These are phyloP conservation scores for Spiraea crenata DNA, from an alignment of 331 rosid species.

Conservation along the genomic window DNA sequence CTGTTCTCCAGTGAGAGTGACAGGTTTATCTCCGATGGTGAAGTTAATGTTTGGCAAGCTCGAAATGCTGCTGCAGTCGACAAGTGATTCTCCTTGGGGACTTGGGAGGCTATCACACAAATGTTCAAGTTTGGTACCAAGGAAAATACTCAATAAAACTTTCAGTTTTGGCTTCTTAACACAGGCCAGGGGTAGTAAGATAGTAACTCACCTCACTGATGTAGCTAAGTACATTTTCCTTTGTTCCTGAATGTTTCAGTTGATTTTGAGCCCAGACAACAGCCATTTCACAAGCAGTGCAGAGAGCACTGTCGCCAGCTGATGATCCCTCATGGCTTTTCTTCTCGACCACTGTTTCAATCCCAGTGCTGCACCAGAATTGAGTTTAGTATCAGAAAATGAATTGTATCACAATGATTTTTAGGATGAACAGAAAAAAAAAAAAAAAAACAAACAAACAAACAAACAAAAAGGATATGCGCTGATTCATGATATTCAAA, in stretches of 20 bases:
- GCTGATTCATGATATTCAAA: neutral
- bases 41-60: conserved; percentile 65
- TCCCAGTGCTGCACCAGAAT: conserved; percentile 45
- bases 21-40: conserved; percentile 19
- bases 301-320: conserved; percentile 39
- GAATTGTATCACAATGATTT: conserved; percentile 5
- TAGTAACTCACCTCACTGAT: conserved; percentile 52
- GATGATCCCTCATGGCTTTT: conserved; percentile 31
- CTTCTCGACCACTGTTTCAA: conserved; percentile 64
- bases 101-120: conserved; percentile 76
- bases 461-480: neutral
- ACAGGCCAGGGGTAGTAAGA: neutral
- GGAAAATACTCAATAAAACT: conserved; percentile 10
- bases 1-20: no score
- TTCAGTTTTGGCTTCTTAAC: conserved; percentile 13
- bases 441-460: no score
- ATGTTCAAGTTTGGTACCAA: conserved; percentile 34
- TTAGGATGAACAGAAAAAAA: neutral
- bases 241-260: conserved; percentile 50
- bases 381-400: conserved; percentile 15
- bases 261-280: conserved; percentile 82
- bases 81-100: conserved; percentile 69
- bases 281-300: conserved; percentile 71
- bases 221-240: conserved; percentile 56
- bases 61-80: conserved; percentile 52